Evolutionary conservation across 2,329 filamentous ascomycete genomes (phyloP).

Genomic region (Periglandula ipomoeae): DNA sequence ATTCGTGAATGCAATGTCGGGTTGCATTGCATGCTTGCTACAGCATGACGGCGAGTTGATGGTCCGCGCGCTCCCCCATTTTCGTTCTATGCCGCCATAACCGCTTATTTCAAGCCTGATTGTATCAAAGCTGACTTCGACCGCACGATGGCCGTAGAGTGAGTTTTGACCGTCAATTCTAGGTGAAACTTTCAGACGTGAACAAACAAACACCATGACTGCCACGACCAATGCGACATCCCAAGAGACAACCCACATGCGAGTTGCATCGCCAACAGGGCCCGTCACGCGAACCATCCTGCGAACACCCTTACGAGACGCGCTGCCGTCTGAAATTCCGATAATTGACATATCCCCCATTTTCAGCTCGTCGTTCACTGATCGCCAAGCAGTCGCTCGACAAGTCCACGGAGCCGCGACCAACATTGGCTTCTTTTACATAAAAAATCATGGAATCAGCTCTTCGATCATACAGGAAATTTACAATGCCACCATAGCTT

Average conservation of each 20-base stretch:
- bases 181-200: too few relatives aligned
- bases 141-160: too few relatives aligned
- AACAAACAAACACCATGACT: slow-evolving; percentile 5
- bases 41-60: not conserved
- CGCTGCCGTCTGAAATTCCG: slow-evolving; percentile 36
- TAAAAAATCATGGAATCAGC: slow-evolving; percentile 36
- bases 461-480: slow-evolving; percentile 20
- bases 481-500: slow-evolving; percentile 26
- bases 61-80: too few relatives aligned
- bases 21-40: not conserved
- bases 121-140: too few relatives aligned
- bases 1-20: not conserved
- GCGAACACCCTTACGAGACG: slow-evolving; percentile 26
- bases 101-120: too few relatives aligned
- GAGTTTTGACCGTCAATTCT: too few relatives aligned
- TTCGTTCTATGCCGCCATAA: too few relatives aligned
- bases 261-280: slow-evolving; percentile 27
- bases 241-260: slow-evolving; percentile 19
- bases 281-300: slow-evolving; percentile 27
- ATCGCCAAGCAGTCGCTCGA: slow-evolving; percentile 29
- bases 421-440: slow-evolving; percentile 47
- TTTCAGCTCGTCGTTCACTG: slow-evolving; percentile 25
- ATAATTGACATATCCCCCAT: slow-evolving; percentile 40
- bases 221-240: not conserved
- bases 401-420: slow-evolving; percentile 36